phyloP scores from a whole-genome alignment of 2,329 filamentous ascomycete species.

The Metarhizium album region DNA sequence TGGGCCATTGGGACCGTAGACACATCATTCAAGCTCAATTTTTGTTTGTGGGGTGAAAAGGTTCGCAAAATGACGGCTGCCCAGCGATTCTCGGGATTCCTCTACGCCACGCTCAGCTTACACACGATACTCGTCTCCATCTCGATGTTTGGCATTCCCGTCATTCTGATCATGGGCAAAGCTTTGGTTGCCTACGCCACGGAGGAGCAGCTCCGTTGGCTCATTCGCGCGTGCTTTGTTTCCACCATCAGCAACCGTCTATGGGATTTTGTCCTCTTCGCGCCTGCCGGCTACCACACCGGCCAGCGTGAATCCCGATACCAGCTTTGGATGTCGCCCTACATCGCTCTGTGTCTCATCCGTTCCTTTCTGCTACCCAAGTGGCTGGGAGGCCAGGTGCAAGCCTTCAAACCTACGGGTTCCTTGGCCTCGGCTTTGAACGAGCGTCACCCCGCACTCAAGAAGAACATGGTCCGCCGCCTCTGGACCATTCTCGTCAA shows the following conservation, averaged over 20 bases:
- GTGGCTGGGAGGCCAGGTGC: constrained; percentile 48
- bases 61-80: constrained; percentile 42
- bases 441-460: constrained; percentile 42
- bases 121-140: constrained; percentile 45
- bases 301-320: constrained; percentile 45
- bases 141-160: constrained; percentile 46
- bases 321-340: constrained; percentile 53
- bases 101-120: constrained; percentile 44
- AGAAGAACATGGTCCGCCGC: constrained; percentile 41
- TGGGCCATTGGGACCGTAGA: constrained; percentile 48
- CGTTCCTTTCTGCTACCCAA: constrained; percentile 46
- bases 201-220: constrained; percentile 44
- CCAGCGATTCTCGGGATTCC: constrained; percentile 47
- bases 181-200: constrained; percentile 45
- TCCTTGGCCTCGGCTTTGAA: constrained; percentile 44
- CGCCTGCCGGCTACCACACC: constrained; percentile 48
- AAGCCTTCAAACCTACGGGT: constrained; percentile 51
- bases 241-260: constrained; percentile 40
- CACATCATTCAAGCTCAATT: constrained; percentile 48
- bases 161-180: constrained; percentile 46
- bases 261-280: constrained; percentile 46
- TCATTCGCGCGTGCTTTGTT: constrained; percentile 45
- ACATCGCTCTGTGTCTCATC: constrained; percentile 46
- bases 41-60: constrained; percentile 43
- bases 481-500: constrained; percentile 44